These are phyloP conservation scores for Plasmodium berghei DNA, from an alignment of 169 alveolate genomes.

Conservation along the genomic window DNA sequence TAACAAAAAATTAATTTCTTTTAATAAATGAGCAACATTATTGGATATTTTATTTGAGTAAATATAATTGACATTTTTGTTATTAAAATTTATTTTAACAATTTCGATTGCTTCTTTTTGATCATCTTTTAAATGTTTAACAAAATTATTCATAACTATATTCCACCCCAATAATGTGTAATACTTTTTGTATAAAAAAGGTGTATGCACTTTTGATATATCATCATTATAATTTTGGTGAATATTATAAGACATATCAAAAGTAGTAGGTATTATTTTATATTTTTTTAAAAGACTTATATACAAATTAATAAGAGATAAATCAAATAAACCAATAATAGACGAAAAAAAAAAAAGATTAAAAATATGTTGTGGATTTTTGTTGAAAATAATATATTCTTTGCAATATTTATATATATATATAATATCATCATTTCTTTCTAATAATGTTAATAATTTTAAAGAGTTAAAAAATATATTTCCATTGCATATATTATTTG, in stretches of 20 bases:
- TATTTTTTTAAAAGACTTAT: conserved; percentile 30
- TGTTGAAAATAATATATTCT: conserved; percentile 34
- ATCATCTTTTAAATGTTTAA: conserved; percentile 5
- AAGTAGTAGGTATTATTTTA: not conserved
- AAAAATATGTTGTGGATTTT: conserved; percentile 1
- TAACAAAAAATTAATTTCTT: conserved; percentile 7
- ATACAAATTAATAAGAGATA: conserved; percentile 10
- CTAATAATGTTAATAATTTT: conserved; percentile 54
- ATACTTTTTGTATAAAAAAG: conserved; percentile 39
- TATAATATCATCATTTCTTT: conserved; percentile 5
- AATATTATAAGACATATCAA: no score
- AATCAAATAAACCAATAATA: conserved; percentile 48
- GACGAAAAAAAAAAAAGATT: conserved; percentile 58
- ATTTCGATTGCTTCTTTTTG: conserved; percentile 9
- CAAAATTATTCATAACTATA: conserved; percentile 15
- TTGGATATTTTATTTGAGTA: not conserved
- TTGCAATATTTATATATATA: conserved; percentile 41
- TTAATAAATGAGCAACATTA: not conserved
- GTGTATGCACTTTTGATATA: not conserved
- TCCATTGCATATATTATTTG: not conserved
- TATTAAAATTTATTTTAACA: conserved; percentile 18
- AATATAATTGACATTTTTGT: conserved; percentile 12
- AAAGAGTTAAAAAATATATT: conserved; percentile 7
- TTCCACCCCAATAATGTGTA: conserved; percentile 72
- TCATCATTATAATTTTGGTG: no score